phyloP scores from a whole-genome alignment of 2,329 filamentous ascomycete genomes.

The Coniella vitis region DNA sequence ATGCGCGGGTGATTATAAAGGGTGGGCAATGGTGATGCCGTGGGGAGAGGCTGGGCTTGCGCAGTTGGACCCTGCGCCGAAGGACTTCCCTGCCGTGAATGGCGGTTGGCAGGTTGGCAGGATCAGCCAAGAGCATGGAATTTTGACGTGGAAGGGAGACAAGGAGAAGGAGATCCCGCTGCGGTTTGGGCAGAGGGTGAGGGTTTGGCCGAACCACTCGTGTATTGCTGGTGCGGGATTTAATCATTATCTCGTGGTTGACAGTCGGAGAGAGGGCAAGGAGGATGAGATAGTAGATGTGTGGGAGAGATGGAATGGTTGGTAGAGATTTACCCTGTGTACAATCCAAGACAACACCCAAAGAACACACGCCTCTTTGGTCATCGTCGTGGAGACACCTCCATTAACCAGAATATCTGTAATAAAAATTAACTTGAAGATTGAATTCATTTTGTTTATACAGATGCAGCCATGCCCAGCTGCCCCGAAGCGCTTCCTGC shows the following conservation, averaged over 20 bases:
- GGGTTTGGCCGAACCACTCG: conserved; percentile 74
- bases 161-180: conserved; percentile 42
- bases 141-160: conserved; percentile 54
- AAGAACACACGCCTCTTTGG: background rate
- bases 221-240: conserved; percentile 69
- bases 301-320: conserved; percentile 65
- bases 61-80: conserved; percentile 30
- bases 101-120: conserved; percentile 61
- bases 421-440: conserved; percentile 3
- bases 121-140: conserved; percentile 73
- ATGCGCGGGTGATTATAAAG: conserved; percentile 56
- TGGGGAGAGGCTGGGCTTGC: conserved; percentile 37
- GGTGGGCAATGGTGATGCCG: conserved; percentile 62
- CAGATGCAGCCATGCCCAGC: conserved; percentile 5
- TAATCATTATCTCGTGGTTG: conserved; percentile 68
- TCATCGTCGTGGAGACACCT: no score
- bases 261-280: conserved; percentile 47
- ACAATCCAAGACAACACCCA: background rate
- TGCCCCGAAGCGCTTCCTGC: conserved; percentile 3
- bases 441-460: conserved; percentile 3
- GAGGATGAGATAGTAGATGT: conserved; percentile 65
- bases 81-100: conserved; percentile 33
- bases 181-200: conserved; percentile 57
- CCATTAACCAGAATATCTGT: background rate
- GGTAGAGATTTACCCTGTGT: conserved; percentile 35